Evolutionary conservation across 805 yeast genomes (phyloP), one percentile per base, ranked within the genome.

Genomic region (Saturnispora diversa): DNA sequence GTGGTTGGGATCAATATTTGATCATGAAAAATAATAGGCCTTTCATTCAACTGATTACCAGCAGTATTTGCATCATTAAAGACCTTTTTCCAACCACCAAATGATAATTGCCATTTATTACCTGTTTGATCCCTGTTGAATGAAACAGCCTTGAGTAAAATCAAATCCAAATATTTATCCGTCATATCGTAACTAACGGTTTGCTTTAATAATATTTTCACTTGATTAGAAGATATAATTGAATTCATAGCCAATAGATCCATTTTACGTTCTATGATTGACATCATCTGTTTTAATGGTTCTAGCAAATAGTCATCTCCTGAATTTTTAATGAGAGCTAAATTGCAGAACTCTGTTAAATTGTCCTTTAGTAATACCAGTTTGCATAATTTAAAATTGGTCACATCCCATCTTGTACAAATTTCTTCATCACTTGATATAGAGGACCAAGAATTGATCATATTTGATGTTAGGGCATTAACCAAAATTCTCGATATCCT

Each of bases 341-440:
- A n/a, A n/a, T n/a, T n/a, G n/a, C n/a, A n/a, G n/a, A n/a, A n/a
- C 6, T 30, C 13, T 11, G 8, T 6, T 19, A 30, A 3, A 30
- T 17, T 11, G 11, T 15, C 23, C 3, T 17, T 27, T 13, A 39
- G 11, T 16, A 39, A 23, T 4, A 39, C 19, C 7, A n/a, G 3
- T 16, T 15, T 15, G 21, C 43, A 29, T 5, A n/a, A 16, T 21
- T n/a, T 35, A 12, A 40, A 22, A 35, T 35, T 28, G 10, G 39
- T 35, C 5, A 23, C 13, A 16, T 35, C 15, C 43, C 43, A 40
- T 30, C 30, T 23, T 6, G 12, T 12, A 6, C 7, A 10, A 15
- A 40, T 16, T 13, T 35, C 27, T 11, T 9, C 9, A 30, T 40
- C 39, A 30, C 30, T 23, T n/a, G 26, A 13, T 11, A 30, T n/a